Conservation (phyloP, 208 protist genomes). For the Wallacemonas collosoma region DNA sequence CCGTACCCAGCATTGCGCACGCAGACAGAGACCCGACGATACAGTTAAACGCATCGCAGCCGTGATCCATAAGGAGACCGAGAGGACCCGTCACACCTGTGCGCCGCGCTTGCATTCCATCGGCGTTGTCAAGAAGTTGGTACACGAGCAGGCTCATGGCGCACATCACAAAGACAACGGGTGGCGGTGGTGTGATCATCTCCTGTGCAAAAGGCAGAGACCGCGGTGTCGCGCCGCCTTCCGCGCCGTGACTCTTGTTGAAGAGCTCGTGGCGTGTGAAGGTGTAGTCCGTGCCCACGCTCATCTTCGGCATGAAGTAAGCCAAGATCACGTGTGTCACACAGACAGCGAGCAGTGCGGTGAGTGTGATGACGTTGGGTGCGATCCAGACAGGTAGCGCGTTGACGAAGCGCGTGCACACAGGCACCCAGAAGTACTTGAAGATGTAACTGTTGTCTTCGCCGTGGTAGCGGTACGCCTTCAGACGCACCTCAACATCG, state of each 20-base stretch:
- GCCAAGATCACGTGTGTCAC: constrained; percentile 58
- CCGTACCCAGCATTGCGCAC: constrained; percentile 41
- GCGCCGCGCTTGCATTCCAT: constrained; percentile 93
- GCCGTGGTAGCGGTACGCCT: constrained; percentile 67
- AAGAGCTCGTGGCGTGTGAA: constrained; percentile 21
- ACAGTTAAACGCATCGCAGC: constrained; percentile 88
- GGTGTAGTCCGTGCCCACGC: constrained; percentile 31
- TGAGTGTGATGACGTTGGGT: constrained; percentile 87
- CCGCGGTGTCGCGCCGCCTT: background rate
- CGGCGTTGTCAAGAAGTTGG: constrained; percentile 93
- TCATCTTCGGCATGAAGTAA: constrained; percentile 74
- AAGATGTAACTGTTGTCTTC: constrained; percentile 81
- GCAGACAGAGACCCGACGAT: constrained; percentile 60
- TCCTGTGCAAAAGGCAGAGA: constrained; percentile 30
- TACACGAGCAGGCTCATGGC: constrained; percentile 71
- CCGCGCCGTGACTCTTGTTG: constrained; percentile 10
- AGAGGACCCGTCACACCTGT: constrained; percentile 91
- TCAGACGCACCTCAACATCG: constrained; percentile 40
- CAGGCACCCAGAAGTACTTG: constrained; percentile 67
- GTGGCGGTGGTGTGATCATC: constrained; percentile 40
- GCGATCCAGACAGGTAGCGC: constrained; percentile 77
- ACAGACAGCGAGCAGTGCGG: constrained; percentile 69
- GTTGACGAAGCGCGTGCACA: constrained; percentile 43
- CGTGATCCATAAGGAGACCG: constrained; percentile 95
- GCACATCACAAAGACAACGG: constrained; percentile 71